phyloP scores from a whole-genome alignment of 441 rosid species.

The Jatropha multifida region DNA sequence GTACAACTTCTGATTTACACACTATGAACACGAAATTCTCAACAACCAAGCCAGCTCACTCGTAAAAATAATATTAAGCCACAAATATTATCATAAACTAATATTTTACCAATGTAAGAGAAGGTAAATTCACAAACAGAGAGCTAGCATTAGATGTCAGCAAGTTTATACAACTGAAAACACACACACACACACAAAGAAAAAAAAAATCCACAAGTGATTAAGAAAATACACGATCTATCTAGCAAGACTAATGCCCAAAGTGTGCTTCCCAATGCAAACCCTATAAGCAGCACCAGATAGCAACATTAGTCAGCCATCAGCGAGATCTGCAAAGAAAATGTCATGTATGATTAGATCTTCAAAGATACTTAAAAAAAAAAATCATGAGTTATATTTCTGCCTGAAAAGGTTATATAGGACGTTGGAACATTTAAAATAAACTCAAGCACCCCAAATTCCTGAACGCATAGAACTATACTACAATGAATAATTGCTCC shows the following conservation, averaged over 20 bases:
- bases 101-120: not conserved
- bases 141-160: not conserved
- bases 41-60: no score
- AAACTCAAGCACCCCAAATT: not conserved
- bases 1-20: no score
- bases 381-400: not conserved
- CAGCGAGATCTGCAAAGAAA: constrained; percentile 32
- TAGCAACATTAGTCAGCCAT: constrained; percentile 12
- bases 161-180: not conserved
- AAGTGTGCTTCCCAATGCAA: constrained; percentile 7
- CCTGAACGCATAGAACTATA: not conserved
- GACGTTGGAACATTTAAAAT: not conserved
- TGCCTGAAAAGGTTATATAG: not conserved
- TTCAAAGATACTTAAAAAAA: not conserved
- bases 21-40: no score
- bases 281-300: not conserved
- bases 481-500: not conserved
- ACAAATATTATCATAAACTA: not conserved
- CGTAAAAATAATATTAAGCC: no score
- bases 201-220: not conserved
- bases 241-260: not conserved
- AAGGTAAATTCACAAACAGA: not conserved
- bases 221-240: not conserved
- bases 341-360: not conserved
- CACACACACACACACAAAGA: not conserved